Evolutionary conservation across 2,329 filamentous ascomycete species (phyloP).

Genomic region (Sclerotiophoma versabilis): DNA sequence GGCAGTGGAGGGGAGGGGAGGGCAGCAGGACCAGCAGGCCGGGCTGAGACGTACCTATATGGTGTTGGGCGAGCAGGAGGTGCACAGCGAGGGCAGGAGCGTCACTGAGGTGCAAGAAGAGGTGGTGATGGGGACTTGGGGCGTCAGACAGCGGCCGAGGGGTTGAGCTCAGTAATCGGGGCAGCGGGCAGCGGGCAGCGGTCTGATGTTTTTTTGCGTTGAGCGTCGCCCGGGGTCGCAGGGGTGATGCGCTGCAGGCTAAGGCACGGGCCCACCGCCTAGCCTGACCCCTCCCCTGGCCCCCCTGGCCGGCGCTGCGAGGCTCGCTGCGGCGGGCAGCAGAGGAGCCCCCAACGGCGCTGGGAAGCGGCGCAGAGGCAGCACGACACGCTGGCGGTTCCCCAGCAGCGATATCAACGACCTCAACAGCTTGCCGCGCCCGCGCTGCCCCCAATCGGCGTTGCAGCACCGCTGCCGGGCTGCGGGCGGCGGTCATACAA

Average conservation of each 20-base stretch:
- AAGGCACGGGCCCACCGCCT: constrained; percentile 17
- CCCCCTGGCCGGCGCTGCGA: background rate
- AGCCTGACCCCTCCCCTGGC: constrained; percentile 5
- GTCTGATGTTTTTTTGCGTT: constrained; percentile 48
- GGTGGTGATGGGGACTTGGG: constrained; percentile 20
- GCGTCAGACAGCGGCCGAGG: constrained; percentile 31
- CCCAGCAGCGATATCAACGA: constrained; percentile 17
- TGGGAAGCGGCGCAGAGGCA: background rate
- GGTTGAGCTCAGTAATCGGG: constrained; percentile 20
- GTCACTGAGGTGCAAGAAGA: too few species aligned
- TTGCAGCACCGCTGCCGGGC: constrained; percentile 2
- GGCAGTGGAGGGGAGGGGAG: constrained; percentile 27
- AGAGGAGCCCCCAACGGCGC: background rate
- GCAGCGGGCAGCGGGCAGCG: constrained; percentile 37
- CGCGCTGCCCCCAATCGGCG: background rate
- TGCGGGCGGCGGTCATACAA: constrained; percentile 2
- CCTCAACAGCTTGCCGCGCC: constrained; percentile 5
- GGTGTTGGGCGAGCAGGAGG: constrained; percentile 25
- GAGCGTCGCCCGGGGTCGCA: constrained; percentile 38
- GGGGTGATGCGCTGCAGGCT: constrained; percentile 31
- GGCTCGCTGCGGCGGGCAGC: background rate
- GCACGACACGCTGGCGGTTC: background rate
- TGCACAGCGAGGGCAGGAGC: constrained; percentile 2
- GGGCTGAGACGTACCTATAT: constrained; percentile 46
- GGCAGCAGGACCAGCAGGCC: background rate